Conservation (phyloP, 2,329 filamentous ascomycete species). For the Aspergillus pseudoterreus region DNA sequence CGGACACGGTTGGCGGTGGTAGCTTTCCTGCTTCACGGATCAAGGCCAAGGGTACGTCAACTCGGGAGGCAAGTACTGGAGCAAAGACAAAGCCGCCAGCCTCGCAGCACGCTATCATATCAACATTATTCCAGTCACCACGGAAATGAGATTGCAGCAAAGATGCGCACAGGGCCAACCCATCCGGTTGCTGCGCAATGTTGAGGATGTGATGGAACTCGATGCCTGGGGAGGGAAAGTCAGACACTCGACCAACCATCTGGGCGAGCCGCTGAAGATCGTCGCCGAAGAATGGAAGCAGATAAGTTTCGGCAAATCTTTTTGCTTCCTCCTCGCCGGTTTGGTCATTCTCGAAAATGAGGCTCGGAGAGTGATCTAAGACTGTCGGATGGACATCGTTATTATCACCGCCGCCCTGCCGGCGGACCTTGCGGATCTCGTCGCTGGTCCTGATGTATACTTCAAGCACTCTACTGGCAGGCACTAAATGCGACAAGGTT, state of each 20-base stretch:
- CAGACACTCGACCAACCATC: constrained; percentile 33
- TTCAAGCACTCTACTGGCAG: no score
- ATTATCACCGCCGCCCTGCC: no score
- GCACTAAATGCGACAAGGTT: no score
- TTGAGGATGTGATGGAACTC: constrained; percentile 58
- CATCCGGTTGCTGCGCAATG: constrained; percentile 51
- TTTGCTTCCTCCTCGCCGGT: constrained; percentile 37
- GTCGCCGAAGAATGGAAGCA: constrained; percentile 48
- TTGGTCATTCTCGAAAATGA: constrained; percentile 53
- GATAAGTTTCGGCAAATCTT: constrained; percentile 39
- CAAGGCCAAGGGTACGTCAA: constrained; percentile 45
- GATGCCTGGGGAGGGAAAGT: constrained; percentile 52
- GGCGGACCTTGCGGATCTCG: no score
- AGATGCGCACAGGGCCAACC: constrained; percentile 50
- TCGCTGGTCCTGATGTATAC: no score
- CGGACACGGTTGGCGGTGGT: constrained; percentile 53
- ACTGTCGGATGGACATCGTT: no score
- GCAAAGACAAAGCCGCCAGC: constrained; percentile 57
- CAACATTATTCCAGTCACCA: constrained; percentile 47
- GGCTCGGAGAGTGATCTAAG: constrained; percentile 28
- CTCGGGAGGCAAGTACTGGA: constrained; percentile 44
- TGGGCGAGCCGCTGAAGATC: constrained; percentile 45
- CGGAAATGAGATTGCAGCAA: constrained; percentile 48
- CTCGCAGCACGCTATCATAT: constrained; percentile 53
- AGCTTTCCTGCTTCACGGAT: constrained; percentile 58